Base-by-base conservation (phyloP, 768 basidiomycete species). In the Dendrothele bispora region DNA sequence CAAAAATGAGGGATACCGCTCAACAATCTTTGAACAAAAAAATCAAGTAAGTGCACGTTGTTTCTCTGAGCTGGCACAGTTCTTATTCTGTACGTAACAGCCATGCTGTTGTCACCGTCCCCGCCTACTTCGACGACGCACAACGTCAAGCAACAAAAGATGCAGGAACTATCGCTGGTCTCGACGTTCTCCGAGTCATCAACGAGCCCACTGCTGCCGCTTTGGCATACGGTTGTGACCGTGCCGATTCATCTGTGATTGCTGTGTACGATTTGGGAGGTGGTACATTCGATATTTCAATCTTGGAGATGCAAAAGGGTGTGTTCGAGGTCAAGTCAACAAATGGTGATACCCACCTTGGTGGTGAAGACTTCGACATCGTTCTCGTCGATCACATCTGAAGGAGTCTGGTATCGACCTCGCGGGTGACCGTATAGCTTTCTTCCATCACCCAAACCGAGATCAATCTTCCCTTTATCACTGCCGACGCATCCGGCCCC, bases 251-350 rank as follows among this genome's bases (percentile, higher is more conserved):
- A 10, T 76, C 82, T 17, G 77, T 97, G 63, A 94, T 99, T 57
- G 97, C 97, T 35, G 97, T 99, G 49, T 99, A 98, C 66, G 97
- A 99, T 77, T 80, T 98, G 26, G 95, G 95, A 57, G 95, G 95
- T 59, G 95, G 95, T 48, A 98, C 95, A 20, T 98, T 98, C 68
- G 95, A 98, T 92, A 93, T 99, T 62, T 99, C 97, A 24, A 95
- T 99, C 57, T 78, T 99, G 47, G 95, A 98, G 73, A 98, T 98
- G 93, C 93, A 98, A 70, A 95, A 97, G 70, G 97, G 95, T 59
- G 95, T 99, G 8, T 99, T 98, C 68, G 97, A 98, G 70, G 97
- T 99, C 65, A 99, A 98, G 77, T 98, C 97, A 1, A 99, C 97
- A 46, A 98, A 98, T 63, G 97, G 97, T 65, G 95, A 99, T 69